Base-by-base conservation (phyloP, 192 early-diverging fungal genomes). In the Backusella australiensis region DNA sequence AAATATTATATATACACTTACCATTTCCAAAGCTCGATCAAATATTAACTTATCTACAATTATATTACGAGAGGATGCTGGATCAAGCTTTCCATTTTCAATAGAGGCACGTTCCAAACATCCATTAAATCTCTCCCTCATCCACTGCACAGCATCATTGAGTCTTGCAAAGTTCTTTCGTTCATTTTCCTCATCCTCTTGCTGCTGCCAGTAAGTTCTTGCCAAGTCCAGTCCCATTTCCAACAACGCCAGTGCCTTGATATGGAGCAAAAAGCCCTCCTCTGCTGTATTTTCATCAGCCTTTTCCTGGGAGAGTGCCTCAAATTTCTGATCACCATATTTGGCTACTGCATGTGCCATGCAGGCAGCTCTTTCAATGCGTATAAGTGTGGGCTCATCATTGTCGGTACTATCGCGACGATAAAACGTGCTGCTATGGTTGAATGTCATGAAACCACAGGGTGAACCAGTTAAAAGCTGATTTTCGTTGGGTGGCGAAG, bases 111-210 rank as follows among this genome's bases (percentile, higher is more conserved):
- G 86, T 17, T 97, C 95, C 11, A 97, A 77, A 67, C 94, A 97
- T 67, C 93, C 93, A 83, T 99, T 97, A 78, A 96, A 99, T 72
- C 92, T 89, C 67, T 88, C 89, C 26, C 94, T 91, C 70, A 97
- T 93, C 94, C 95, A 98, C 76, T 96, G 93, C 9, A 98, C 95
- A 1, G 85, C 90, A 23, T 79, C 78, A 72, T 91, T 93, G 65
- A 90, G 42, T 23, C 52, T 26, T 59, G 81, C 81, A 21, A 84
- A 81, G n/a, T 69, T 75, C 6, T 85, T 82, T 66, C 78, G 79
- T 3, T 79, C 83, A 26, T 77, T 85, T 14, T 71, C 49, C n/a
- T 23, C 49, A 46, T 71, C 71, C 63, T 65, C 44, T n/a, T 68
- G 68, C 32, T 86, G 75, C 66, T 85, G 67, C 91, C 92, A 85